phyloP scores from a whole-genome alignment of 345 rosid species.

The Acer saccharum region DNA sequence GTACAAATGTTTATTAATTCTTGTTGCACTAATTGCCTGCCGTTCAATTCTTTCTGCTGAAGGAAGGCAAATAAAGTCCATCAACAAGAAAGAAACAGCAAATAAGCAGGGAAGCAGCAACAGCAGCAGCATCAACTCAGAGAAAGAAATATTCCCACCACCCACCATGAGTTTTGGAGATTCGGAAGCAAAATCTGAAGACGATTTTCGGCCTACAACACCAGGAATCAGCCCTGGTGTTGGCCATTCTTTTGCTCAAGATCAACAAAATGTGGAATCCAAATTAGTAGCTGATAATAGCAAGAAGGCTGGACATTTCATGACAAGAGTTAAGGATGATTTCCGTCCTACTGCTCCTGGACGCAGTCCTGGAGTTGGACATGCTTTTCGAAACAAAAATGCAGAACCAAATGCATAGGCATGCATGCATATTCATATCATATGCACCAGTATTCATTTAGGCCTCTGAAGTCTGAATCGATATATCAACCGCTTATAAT shows the following conservation, averaged over 20 bases:
- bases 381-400: conserved; percentile 26
- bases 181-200: conserved; percentile 2
- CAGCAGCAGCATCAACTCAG: neutral
- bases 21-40: conserved; percentile 32
- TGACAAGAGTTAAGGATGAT: conserved; percentile 34
- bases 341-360: conserved; percentile 55
- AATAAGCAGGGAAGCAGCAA: neutral
- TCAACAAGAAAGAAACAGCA: conserved; percentile 3
- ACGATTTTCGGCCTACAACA: conserved; percentile 32
- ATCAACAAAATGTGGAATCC: neutral
- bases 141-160: conserved; percentile 6
- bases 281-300: neutral
- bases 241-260: conserved; percentile 28
- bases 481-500: too few relatives aligned
- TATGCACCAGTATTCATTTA: neutral
- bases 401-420: conserved; percentile 36
- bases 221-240: conserved; percentile 48
- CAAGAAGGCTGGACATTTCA: conserved; percentile 12
- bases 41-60: conserved; percentile 25
- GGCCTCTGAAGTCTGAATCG: too few relatives aligned
- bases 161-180: neutral
- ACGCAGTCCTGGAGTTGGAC: conserved; percentile 33
- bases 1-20: conserved; percentile 6
- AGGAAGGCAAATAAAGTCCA: conserved; percentile 39
- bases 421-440: neutral